phyloP scores from a whole-genome alignment of 192 early-diverging fungal species.

The Coemansia sp. region DNA sequence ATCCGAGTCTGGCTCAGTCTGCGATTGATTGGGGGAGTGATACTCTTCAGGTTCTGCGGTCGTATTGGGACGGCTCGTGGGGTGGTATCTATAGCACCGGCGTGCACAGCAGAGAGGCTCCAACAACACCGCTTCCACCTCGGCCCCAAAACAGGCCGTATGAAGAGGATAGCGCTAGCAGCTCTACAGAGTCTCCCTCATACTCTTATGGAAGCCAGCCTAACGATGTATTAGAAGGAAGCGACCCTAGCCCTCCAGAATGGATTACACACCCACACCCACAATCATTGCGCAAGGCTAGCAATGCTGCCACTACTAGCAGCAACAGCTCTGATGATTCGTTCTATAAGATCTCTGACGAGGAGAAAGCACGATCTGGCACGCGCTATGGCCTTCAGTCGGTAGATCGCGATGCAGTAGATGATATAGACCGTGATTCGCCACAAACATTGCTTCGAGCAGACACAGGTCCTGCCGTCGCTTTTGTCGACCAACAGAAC shows the following conservation, averaged over 20 bases:
- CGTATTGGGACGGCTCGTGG: constrained; percentile 41
- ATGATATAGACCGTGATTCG: neutral
- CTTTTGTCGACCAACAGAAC: neutral
- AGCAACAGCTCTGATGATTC: constrained; percentile 24
- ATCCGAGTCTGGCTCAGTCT: constrained; percentile 23
- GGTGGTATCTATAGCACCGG: neutral
- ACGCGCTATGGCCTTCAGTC: constrained; percentile 30
- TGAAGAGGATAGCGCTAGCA: neutral
- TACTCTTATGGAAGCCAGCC: neutral
- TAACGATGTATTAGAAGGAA: neutral
- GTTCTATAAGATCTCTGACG: constrained; percentile 26
- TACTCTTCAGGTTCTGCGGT: constrained; percentile 37
- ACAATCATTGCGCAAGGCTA: neutral
- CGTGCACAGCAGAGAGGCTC: constrained; percentile 11
- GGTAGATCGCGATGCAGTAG: neutral
- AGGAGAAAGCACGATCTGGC: constrained; percentile 18
- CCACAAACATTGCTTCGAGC: neutral
- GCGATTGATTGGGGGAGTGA: constrained; percentile 50
- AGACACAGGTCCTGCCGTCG: neutral
- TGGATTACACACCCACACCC: neutral
- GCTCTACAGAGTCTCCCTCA: neutral
- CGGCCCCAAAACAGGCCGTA: neutral
- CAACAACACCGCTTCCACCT: constrained; percentile 11
- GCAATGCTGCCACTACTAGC: neutral
- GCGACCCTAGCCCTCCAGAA: neutral